These are phyloP conservation scores for Tephrocybe sp. DNA, from an alignment of 768 basidiomycete genomes.

Conservation along the genomic window DNA sequence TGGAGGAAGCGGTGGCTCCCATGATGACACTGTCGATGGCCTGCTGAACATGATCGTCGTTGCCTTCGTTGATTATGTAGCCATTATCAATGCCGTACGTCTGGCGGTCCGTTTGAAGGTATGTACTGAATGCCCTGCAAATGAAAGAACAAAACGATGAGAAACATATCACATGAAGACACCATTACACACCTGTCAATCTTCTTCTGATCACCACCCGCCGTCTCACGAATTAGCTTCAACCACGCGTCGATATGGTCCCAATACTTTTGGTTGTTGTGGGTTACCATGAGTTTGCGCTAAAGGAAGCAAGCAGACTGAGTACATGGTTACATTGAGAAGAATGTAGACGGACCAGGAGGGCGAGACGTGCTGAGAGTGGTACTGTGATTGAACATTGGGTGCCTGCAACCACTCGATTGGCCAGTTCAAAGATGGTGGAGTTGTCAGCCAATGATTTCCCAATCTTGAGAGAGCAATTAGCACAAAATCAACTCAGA, in stretches of 20 bases:
- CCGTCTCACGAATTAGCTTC: constrained; percentile 4
- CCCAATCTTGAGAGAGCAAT: constrained; percentile 3
- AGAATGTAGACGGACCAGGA: constrained; percentile 17
- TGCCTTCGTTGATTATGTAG: not conserved
- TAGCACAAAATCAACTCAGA: not conserved
- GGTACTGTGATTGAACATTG: constrained; percentile 14
- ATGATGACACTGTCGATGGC: not conserved
- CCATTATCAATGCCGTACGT: constrained; percentile 1
- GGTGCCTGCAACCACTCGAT: constrained; percentile 13
- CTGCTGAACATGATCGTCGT: not conserved
- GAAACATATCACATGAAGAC: not conserved
- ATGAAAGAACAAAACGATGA: not conserved
- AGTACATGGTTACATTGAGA: too few species aligned
- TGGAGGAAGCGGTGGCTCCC: not conserved
- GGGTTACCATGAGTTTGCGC: constrained; percentile 11
- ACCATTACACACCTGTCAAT: constrained; percentile 10
- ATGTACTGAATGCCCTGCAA: constrained; percentile 5
- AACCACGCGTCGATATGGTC: constrained; percentile 16
- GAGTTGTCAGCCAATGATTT: constrained; percentile 7
- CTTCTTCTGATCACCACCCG: constrained; percentile 9
- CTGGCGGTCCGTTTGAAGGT: constrained; percentile 3
- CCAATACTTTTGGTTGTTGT: constrained; percentile 14
- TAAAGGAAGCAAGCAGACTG: constrained; percentile 4
- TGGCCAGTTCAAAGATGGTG: constrained; percentile 18
- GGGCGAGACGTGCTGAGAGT: constrained; percentile 18